Evolutionary conservation across 2,329 filamentous ascomycete species (phyloP), one percentile per base, ranked within the genome.

Genomic region (Aspergillus neotritici): DNA sequence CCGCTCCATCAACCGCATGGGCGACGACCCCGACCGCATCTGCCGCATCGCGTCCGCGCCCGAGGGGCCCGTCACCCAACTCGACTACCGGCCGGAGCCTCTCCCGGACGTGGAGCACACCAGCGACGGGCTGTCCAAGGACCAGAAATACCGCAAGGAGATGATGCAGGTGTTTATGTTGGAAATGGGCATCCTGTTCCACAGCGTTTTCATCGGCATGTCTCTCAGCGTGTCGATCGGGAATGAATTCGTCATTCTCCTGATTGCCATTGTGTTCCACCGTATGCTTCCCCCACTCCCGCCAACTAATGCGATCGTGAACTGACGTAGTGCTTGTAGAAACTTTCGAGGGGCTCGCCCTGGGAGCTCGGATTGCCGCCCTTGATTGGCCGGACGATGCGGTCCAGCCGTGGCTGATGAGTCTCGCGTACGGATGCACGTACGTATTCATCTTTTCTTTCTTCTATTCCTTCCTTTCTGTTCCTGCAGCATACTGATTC

Each of bases 151-250:
- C 63, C 76, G 78, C 57, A 84, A 80, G 55, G 78, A 82, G 62
- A 76, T 84, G 3, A 72, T 87, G 54, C 85, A 89, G 64, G 87
- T 86, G 52, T 77, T 85, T 4, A 74, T 89, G 3, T 75, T 89
- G 4, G 85, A 89, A 63, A 82, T 84, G 44, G 85, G 85, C 48
- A 89, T 89, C 51, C 72, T 89, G 9, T 89, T 89, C 61, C 85
- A 89, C 66, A 86, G 81, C 48, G 77, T 89, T 46, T 65, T 65
- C 35, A 65, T 65, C 28, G 62, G 62, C 44, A 63, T 65, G 62
- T 63, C 62, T 7, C 51, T 65, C 17, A 63, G 62, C 35, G 62
- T 65, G 0, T 64, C 62, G 2, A 51, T 59, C 13, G 62, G 62
- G 3, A 63, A 49, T 37, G 56, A 60, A 16, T 66, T 66, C 46